Percentiles rank a stretch among this genome's conserved stretches.
Conservation (phyloP, 352 stramenopile species). For the Phytophthora fragariae region DNA sequence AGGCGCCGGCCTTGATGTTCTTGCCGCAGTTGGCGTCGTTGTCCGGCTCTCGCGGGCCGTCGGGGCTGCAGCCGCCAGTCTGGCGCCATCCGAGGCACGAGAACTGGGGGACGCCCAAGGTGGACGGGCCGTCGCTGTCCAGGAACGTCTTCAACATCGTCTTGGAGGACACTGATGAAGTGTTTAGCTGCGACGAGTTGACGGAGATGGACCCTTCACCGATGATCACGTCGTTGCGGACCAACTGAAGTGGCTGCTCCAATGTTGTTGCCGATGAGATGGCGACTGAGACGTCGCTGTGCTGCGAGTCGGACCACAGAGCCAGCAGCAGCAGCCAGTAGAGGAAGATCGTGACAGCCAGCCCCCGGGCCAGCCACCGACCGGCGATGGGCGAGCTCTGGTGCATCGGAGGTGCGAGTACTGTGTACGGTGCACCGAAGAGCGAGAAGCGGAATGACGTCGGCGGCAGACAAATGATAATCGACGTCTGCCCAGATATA, state of each 20-base stretch:
- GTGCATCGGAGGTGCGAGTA: conserved; percentile 15
- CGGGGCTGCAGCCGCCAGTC: conserved; percentile 33
- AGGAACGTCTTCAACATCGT: conserved; percentile 26
- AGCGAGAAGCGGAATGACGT: conserved; percentile 25
- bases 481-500: too few relatives aligned
- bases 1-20: conserved; percentile 33
- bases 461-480: too few relatives aligned
- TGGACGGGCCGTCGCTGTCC: conserved; percentile 23
- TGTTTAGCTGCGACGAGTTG: conserved; percentile 13
- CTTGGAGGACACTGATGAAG: conserved; percentile 10
- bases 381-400: conserved; percentile 20
- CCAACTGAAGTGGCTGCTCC: conserved; percentile 16
- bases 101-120: conserved; percentile 15
- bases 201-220: conserved; percentile 6
- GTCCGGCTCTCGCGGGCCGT: conserved; percentile 26
- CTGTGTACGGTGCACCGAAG: not conserved
- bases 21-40: conserved; percentile 28
- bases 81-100: conserved; percentile 34
- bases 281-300: not conserved
- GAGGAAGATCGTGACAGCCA: conserved; percentile 24
- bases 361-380: conserved; percentile 24
- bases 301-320: conserved; percentile 12
- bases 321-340: conserved; percentile 22
- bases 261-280: not conserved
- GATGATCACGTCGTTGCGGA: conserved; percentile 6